Base-by-base conservation (phyloP, 2,329 filamentous ascomycete species). In the Penicillium sp. region DNA sequence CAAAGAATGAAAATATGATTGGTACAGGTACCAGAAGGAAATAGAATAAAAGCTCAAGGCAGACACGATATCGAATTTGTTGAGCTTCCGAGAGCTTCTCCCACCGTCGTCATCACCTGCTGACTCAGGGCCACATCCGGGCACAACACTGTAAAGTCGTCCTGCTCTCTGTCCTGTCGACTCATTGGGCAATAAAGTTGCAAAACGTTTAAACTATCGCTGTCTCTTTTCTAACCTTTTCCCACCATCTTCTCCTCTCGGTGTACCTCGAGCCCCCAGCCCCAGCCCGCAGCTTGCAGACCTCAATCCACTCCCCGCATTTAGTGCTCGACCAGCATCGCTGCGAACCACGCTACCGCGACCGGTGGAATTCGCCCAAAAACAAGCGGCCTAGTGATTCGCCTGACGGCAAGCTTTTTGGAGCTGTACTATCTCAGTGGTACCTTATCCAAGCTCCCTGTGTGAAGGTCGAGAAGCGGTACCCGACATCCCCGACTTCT, bases 231-330 rank as follows among this genome's bases (percentile, higher is more conserved):
- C 6, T 38, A 18, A 6, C 2, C 6, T 14, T 8, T 8, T 20
- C 14, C 7, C 8, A 6, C 13, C 22, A 7, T 7, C 18, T 32
- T 14, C 35, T 7, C 24, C 22, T 28, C 9, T 28, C 36, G 18
- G 40, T 31, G 16, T 52, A 6, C 38, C 13, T n/a, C 10, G 28
- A 27, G 11, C 28, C 26, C 35, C 27, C 40, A 29, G 26, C 42
- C 42, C 32, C 35, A 40, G 39, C 43, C 42, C 36, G 35, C 51
- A 27, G 32, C 46, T 23, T 40, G 41, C 35, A 24, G 35, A 40
- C 14, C 40, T 42, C 45, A 45, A 44, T 42, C 43, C 39, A 43
- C 55, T 57, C 57, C 57, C 57, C 57, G 57, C 57, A 59, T 56
- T 51, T 46, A 26, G 31, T 47, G 35, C 45, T 50, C 35, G 31